Conservation (phyloP, 2,329 filamentous ascomycete genomes). For the Trichoderma sp. region DNA sequence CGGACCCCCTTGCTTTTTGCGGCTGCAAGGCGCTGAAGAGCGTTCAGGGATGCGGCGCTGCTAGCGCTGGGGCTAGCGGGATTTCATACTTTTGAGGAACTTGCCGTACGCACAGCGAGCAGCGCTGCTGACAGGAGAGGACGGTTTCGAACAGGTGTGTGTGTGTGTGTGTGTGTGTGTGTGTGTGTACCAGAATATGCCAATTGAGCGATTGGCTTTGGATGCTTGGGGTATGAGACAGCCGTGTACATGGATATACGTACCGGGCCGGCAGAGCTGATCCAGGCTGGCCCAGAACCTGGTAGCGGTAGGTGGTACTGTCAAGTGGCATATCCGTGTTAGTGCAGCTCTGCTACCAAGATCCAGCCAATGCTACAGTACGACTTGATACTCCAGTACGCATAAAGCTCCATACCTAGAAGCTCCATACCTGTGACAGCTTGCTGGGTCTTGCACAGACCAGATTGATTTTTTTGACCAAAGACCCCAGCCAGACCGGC, state of each 20-base stretch:
- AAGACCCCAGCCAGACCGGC: not conserved
- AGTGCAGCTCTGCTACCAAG: not conserved
- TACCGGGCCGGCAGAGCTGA: no score
- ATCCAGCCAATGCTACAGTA: not conserved
- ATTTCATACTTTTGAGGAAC: not conserved
- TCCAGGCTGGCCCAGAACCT: not conserved
- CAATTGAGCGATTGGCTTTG: not conserved
- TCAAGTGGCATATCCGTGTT: not conserved
- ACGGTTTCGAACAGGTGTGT: not conserved
- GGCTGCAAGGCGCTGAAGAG: conserved; percentile 8
- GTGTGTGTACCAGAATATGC: not conserved
- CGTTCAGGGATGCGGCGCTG: not conserved
- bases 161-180: no score
- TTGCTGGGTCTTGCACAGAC: not conserved
- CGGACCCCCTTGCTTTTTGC: not conserved
- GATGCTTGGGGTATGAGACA: not conserved
- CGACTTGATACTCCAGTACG: not conserved
- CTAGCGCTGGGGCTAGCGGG: not conserved
- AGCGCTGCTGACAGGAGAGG: not conserved
- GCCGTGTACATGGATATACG: not conserved
- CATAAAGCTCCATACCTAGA: not conserved
- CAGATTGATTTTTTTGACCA: not conserved
- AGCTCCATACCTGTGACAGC: not conserved
- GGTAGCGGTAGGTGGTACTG: not conserved
- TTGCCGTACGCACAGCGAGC: not conserved